These are phyloP conservation scores for Diddensiella santjacobensis DNA, from an alignment of 805 yeast species.

Conservation along the genomic window DNA sequence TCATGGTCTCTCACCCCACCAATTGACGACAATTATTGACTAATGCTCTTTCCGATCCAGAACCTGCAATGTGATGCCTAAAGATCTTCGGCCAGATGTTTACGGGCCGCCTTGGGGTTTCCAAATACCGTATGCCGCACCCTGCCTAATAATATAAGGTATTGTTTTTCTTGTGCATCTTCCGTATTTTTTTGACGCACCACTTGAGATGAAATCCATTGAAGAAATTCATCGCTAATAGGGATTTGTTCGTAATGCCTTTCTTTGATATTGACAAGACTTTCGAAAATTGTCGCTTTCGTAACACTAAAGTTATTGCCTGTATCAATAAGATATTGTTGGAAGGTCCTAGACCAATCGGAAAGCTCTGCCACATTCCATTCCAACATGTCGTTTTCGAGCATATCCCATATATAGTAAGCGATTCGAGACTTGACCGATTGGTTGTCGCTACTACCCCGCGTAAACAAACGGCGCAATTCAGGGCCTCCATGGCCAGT, in stretches of 20 bases:
- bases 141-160: slow-evolving; percentile 2
- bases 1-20: too few relatives aligned
- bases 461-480: background rate
- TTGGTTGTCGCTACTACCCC: background rate
- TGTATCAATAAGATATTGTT: background rate
- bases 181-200: slow-evolving; percentile 4
- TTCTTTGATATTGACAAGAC: slow-evolving; percentile 27
- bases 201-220: slow-evolving; percentile 57
- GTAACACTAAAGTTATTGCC: background rate
- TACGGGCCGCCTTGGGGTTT: slow-evolving; percentile 66
- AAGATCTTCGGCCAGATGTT: slow-evolving; percentile 46
- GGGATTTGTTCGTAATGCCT: slow-evolving; percentile 34
- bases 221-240: slow-evolving; percentile 43
- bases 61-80: background rate
- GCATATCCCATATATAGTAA: slow-evolving; percentile 5
- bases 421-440: slow-evolving; percentile 9
- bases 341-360: background rate
- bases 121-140: slow-evolving; percentile 72
- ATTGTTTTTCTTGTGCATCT: background rate
- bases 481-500: slow-evolving; percentile 1
- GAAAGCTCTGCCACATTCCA: background rate
- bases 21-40: too few relatives aligned
- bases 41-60: too few relatives aligned
- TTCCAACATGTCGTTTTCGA: background rate
- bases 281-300: slow-evolving; percentile 6